These are phyloP conservation scores for Fraxinus albicans DNA, from an alignment of 305 asterid genomes.

Conservation along the genomic window DNA sequence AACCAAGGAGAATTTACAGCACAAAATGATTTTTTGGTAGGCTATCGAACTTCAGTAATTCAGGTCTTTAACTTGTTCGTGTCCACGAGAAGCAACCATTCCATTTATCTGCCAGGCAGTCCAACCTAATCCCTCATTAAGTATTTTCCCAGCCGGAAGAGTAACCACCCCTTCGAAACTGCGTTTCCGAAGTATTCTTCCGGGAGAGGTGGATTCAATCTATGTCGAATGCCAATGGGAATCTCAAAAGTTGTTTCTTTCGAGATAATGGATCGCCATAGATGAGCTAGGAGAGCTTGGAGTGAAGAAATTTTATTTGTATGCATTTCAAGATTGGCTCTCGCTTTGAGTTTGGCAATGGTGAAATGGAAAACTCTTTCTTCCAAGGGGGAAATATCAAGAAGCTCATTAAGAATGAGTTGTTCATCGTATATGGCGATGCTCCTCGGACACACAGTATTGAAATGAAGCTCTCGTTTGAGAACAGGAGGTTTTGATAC, in stretches of 20 bases:
- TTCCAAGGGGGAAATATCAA: slow-evolving; percentile 8
- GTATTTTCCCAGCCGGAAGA: slow-evolving; percentile 7
- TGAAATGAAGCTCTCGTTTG: slow-evolving; percentile 17
- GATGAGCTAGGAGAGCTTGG: slow-evolving; percentile 38
- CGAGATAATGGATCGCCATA: slow-evolving; percentile 34
- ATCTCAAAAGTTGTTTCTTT: slow-evolving; percentile 25
- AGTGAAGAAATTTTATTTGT: slow-evolving; percentile 29
- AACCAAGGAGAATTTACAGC: slow-evolving; percentile 36
- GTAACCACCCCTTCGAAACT: slow-evolving; percentile 23
- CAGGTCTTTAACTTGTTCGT: slow-evolving; percentile 27
- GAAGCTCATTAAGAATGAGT: background rate
- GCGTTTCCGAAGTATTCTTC: slow-evolving; percentile 40
- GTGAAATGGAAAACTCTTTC: slow-evolving; percentile 26
- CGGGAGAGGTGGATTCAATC: slow-evolving; percentile 31
- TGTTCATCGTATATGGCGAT: background rate
- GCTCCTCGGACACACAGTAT: background rate
- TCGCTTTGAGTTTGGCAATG: slow-evolving; percentile 25
- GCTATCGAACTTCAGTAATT: slow-evolving; percentile 16
- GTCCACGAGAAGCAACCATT: slow-evolving; percentile 22
- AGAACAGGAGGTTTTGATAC: slow-evolving; percentile 25
- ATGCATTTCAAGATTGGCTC: slow-evolving; percentile 29
- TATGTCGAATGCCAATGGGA: slow-evolving; percentile 23
- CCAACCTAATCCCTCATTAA: slow-evolving; percentile 32
- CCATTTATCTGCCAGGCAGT: slow-evolving; percentile 32
- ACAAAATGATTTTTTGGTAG: slow-evolving; percentile 20